Evolutionary conservation across 164 flowering plant species (phyloP), one percentile per base, ranked within the genome.

Genomic region (Vitis vinifera): DNA sequence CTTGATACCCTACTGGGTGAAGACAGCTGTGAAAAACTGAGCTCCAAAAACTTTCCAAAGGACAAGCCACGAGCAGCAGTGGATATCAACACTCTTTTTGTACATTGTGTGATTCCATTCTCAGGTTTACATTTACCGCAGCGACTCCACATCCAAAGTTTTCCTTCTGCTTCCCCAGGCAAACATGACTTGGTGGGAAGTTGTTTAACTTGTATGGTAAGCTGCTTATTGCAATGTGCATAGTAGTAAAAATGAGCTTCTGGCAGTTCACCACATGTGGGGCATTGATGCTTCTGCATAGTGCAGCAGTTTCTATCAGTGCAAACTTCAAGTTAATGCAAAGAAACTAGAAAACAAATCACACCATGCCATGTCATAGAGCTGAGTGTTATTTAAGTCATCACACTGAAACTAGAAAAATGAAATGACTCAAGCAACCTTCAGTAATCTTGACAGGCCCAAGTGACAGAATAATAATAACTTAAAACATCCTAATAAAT

Each of bases 91-190:
- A 92, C 93, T 77, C 99, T 83, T 72, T 82, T 83, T 48, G 97
- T 86, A 52, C 87, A 74, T 69, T 75, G 83, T 50, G 81, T 48
- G 51, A 65, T 68, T 27, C 87, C 88, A 67, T 78, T 79, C 52
- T 30, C 49, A 62, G 71, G 72, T 67, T 71, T 78, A 76, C 99
- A 92, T 75, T 85, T 87, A 63, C 87, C 86, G 80, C 99, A 96
- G 12, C 88, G 83, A 75, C 88, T 87, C 99, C 99, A 96, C 98
- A 93, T 96, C 99, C 99, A 96, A 66, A 96, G 79, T 75, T 89
- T 92, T 63, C 93, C 91, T 75, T 87, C 92, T 51, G 81, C 78
- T 85, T 88, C 89, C 55, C 98, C 92, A 66, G 97, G 92, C 79
- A 93, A 78, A 67, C 51, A 48, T 63, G 71, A 81, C 1, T 69